A percentile compares a stretch with the other conserved stretches of the same genome.
These are phyloP conservation scores for Trichoderma sp. DNA, from an alignment of 2,329 filamentous ascomycete species.

Conservation along the genomic window DNA sequence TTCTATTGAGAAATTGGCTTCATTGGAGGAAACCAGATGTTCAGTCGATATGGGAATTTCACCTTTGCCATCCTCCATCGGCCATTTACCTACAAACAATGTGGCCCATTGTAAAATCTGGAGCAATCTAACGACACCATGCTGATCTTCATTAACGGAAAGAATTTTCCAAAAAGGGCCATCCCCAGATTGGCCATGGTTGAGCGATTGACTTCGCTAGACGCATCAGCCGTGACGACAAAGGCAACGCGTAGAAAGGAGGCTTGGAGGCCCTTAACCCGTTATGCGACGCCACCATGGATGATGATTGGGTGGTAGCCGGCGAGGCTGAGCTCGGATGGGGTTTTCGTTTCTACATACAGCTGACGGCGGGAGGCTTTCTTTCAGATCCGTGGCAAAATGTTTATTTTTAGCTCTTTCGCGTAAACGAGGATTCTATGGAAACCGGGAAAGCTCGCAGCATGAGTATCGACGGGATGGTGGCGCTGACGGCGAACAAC, in stretches of 20 bases:
- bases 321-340: slow-evolving; percentile 15
- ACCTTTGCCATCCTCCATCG: neutral
- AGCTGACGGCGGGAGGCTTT: neutral
- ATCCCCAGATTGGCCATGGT: slow-evolving; percentile 4
- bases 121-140: neutral
- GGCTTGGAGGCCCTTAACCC: slow-evolving; percentile 16
- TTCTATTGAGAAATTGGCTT: neutral
- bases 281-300: neutral
- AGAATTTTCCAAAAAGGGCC: neutral
- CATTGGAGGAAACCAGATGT: neutral
- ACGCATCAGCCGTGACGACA: slow-evolving; percentile 26
- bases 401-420: slow-evolving; percentile 1
- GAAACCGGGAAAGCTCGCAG: neutral
- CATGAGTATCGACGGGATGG: neutral
- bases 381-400: neutral
- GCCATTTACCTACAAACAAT: slow-evolving; percentile 4
- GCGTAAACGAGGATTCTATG: neutral
- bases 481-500: neutral
- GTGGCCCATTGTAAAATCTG: neutral
- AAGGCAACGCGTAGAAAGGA: slow-evolving; percentile 16
- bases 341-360: neutral
- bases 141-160: slow-evolving; percentile 2
- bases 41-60: neutral
- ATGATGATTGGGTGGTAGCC: neutral
- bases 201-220: slow-evolving; percentile 2